Conservation (phyloP, 2,329 filamentous ascomycete species). For the Chalaropsis thielavioides region DNA sequence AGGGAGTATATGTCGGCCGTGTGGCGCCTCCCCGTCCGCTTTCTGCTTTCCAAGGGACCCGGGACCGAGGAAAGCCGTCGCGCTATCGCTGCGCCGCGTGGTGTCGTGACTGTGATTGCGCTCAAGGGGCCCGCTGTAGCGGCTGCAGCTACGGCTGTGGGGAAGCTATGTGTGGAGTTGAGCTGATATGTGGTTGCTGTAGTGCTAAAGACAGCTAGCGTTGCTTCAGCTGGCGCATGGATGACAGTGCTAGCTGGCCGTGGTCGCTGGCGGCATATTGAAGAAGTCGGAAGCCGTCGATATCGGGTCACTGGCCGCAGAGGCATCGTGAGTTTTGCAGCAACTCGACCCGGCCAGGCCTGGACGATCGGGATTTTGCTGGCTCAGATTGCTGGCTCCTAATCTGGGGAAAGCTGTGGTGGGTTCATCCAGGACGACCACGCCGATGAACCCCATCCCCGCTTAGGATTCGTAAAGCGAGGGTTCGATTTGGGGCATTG, state of each 20-base stretch:
- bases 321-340: slow-evolving; percentile 5
- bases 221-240: not conserved
- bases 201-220: not conserved
- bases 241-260: not conserved
- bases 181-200: not conserved
- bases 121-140: no score
- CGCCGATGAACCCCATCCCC: not conserved
- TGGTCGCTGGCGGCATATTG: not conserved
- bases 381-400: not conserved
- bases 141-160: not conserved
- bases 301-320: slow-evolving; percentile 8
- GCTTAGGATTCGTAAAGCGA: not conserved
- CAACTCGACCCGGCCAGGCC: not conserved
- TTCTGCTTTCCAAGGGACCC: slow-evolving; percentile 41
- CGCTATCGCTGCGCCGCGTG: not conserved
- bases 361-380: not conserved
- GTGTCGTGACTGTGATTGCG: not conserved
- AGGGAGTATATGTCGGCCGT: slow-evolving; percentile 36
- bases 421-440: not conserved
- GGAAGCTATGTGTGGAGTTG: not conserved
- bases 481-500: not conserved
- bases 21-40: slow-evolving; percentile 37
- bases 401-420: not conserved
- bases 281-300: not conserved
- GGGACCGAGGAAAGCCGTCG: slow-evolving; percentile 31